These are phyloP conservation scores for Aspergillus ellipticus DNA, from an alignment of 495 filamentous ascomycete species.

Conservation along the genomic window DNA sequence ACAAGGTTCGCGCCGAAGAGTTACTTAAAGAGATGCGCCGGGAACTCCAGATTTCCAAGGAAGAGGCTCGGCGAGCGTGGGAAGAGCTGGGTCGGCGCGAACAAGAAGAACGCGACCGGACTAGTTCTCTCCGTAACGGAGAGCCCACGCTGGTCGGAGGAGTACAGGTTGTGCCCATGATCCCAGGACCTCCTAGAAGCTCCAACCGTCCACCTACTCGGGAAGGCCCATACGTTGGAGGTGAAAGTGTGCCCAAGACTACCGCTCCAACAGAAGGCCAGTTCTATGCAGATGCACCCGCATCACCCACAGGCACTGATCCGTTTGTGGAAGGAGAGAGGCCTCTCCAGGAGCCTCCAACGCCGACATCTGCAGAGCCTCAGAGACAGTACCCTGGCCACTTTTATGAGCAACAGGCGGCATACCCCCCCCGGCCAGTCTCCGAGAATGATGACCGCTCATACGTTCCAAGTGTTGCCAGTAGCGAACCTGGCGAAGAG, in stretches of 20 bases:
- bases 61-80: conserved; percentile 94
- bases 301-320: conserved; percentile 55
- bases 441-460: conserved; percentile 48
- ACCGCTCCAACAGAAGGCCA: conserved; percentile 28
- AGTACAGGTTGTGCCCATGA: conserved; percentile 96
- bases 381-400: conserved; percentile 27
- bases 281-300: conserved; percentile 43
- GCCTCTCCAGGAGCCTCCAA: conserved; percentile 18
- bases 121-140: conserved; percentile 77
- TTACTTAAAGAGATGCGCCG: conserved; percentile 80
- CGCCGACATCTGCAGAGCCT: conserved; percentile 25
- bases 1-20: conserved; percentile 66
- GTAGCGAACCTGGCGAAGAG: conserved; percentile 53
- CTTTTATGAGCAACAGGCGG: conserved; percentile 46
- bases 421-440: conserved; percentile 34
- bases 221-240: conserved; percentile 41
- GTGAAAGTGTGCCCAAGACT: conserved; percentile 18
- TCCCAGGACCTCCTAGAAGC: conserved; percentile 64
- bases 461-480: conserved; percentile 46
- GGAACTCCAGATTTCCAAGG: conserved; percentile 90
- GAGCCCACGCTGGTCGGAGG: conserved; percentile 85
- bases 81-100: conserved; percentile 93
- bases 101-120: conserved; percentile 93
- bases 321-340: conserved; percentile 48
- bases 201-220: conserved; percentile 49